Evolutionary conservation across 352 stramenopile genomes (phyloP).

Genomic region (Phytophthora boehmeriae): DNA sequence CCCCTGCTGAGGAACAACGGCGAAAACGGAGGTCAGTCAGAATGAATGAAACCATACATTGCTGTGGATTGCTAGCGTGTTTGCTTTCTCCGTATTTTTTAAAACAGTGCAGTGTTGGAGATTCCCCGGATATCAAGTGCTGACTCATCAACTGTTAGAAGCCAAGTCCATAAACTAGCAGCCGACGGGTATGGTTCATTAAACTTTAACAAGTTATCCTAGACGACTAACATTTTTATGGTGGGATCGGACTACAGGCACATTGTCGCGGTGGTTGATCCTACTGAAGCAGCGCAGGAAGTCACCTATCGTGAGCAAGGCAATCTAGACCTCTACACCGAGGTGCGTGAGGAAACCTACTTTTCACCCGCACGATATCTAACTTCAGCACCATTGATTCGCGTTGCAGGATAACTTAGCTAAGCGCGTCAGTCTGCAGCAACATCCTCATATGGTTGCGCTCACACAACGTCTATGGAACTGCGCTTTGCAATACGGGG

Average conservation of each 20-base stretch:
- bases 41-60: background rate
- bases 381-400: background rate
- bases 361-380: background rate
- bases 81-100: background rate
- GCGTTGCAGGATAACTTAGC: conserved; percentile 60
- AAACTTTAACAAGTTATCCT: background rate
- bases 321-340: conserved; percentile 76
- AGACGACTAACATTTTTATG: background rate
- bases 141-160: conserved; percentile 42
- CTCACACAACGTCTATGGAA: conserved; percentile 79
- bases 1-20: conserved; percentile 12
- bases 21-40: conserved; percentile 10
- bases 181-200: conserved; percentile 49
- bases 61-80: background rate
- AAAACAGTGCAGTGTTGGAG: conserved; percentile 19
- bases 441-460: conserved; percentile 66
- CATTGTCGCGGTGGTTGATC: conserved; percentile 57
- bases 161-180: conserved; percentile 68
- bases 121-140: conserved; percentile 50
- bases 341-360: conserved; percentile 36
- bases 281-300: conserved; percentile 16
- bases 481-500: conserved; percentile 44
- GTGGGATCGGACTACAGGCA: conserved; percentile 38
- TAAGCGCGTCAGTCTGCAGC: conserved; percentile 63
- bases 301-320: conserved; percentile 73